Evolutionary conservation across 2,329 filamentous ascomycete genomes (phyloP), one percentile per base, ranked within the genome.

Genomic region (Blastomyces silverae): DNA sequence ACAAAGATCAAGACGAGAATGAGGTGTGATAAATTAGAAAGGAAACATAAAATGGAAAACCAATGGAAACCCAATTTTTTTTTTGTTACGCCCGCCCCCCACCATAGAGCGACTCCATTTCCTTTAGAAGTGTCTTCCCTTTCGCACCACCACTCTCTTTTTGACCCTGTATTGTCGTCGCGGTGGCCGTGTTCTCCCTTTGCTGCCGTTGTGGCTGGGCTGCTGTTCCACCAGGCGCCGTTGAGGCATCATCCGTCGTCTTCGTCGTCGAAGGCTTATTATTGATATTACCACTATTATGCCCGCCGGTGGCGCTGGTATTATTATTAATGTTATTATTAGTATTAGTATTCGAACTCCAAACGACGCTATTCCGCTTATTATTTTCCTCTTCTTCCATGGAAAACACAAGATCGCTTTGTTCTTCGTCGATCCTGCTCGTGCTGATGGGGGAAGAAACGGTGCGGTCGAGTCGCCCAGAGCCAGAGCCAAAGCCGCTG

Each of bases 351-450:
- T 72, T 71, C 13, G 70, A 67, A 64, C 68, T 70, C 75, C 76
- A 79, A 5, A 71, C 73, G 5, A 70, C 68, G 63, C 73, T 77
- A 64, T 68, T 77, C 56, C 77, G 75, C 67, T 79, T 79, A 65
- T 76, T 79, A 64, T 73, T 79, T 66, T 81, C 79, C 69, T 81
- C 80, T 66, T 81, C 80, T 67, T 82, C 80, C 79, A 81, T 81
- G 4, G 79, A 79, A 68, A 82, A 82, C 63, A 81, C 79, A 31
- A 80, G 69, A 58, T 79, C 78, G 58, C 78, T 76, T 58, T 78
- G 77, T 66, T 82, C 79, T 65, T 82, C 80, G 42, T 82, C 80
- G 64, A 81, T 81, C 62, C 76, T 78, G 70, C 74, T 79, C 13
- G 76, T 78, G 62, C 73, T 76, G 59, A 79, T 75, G 1, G 79